Evolutionary conservation across 306 rosid species (phyloP).

Genomic region (Amphicarpaea edgeworthii): DNA sequence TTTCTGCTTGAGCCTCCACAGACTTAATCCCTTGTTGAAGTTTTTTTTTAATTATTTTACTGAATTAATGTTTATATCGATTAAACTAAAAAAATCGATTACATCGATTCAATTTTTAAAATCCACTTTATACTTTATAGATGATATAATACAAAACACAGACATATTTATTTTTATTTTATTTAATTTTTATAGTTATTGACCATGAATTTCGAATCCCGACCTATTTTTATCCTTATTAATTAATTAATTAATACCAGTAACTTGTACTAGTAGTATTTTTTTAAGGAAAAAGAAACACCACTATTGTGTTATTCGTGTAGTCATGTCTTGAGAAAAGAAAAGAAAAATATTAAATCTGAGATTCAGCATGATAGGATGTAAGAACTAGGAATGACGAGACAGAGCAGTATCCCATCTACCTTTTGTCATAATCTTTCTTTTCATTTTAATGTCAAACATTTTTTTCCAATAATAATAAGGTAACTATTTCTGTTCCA

Average conservation of each 20-base stretch:
- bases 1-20: too few species aligned
- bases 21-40: too few species aligned
- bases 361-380: conserved; percentile 25
- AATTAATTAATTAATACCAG: too few species aligned
- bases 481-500: background rate
- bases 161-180: background rate
- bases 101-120: too few species aligned
- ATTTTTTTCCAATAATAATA: background rate
- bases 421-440: background rate
- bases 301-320: conserved; percentile 37
- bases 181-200: background rate
- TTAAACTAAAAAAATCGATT: too few species aligned
- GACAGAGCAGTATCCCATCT: conserved; percentile 24
- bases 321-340: conserved; percentile 42
- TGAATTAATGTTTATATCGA: too few species aligned
- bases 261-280: background rate
- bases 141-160: background rate
- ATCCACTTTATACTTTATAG: too few species aligned
- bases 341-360: conserved; percentile 34
- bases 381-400: conserved; percentile 23
- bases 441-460: conserved; percentile 3
- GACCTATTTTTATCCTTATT: background rate
- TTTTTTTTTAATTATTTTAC: too few species aligned
- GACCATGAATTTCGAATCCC: background rate
- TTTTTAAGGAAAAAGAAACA: too few species aligned